phyloP scores from a whole-genome alignment of 495 filamentous ascomycete genomes.

The Apiosordaria backusii region DNA sequence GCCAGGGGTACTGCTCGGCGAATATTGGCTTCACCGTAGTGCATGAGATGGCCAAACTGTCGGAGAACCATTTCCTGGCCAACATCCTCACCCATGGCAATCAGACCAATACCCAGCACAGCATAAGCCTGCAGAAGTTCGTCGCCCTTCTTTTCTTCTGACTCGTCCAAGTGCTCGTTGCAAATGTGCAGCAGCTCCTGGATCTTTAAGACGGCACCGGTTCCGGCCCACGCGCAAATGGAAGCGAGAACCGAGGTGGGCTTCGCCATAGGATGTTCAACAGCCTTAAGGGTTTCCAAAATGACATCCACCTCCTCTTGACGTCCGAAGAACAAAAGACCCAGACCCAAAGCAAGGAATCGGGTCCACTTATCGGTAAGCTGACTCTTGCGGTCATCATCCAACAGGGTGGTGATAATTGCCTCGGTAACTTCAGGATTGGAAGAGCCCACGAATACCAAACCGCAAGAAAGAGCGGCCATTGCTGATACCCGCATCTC shows the following conservation, averaged over 20 bases:
- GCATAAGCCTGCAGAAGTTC: conserved; percentile 94
- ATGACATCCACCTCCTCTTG: conserved; percentile 98
- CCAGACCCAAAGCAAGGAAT: conserved; percentile 92
- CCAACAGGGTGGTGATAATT: conserved; percentile 84
- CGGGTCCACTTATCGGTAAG: conserved; percentile 97
- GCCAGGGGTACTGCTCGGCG: conserved; percentile 94
- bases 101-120: conserved; percentile 86
- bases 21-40: conserved; percentile 97
- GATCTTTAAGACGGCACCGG: conserved; percentile 91
- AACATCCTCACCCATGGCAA: conserved; percentile 97
- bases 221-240: conserved; percentile 96
- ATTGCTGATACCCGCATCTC: conserved; percentile 96
- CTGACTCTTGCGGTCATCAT: conserved; percentile 80
- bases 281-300: conserved; percentile 88
- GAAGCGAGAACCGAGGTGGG: conserved; percentile 86
- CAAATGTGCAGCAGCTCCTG: conserved; percentile 96
- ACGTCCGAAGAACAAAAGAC: conserved; percentile 89
- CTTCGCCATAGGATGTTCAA: conserved; percentile 92
- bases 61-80: conserved; percentile 98
- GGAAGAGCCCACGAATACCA: conserved; percentile 90
- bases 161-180: conserved; percentile 94
- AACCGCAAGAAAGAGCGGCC: conserved; percentile 85
- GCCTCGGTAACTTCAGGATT: conserved; percentile 84
- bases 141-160: conserved; percentile 84
- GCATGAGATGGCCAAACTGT: conserved; percentile 98